Evolutionary conservation across 495 filamentous ascomycete species (phyloP).

Genomic region (Podospora conica): DNA sequence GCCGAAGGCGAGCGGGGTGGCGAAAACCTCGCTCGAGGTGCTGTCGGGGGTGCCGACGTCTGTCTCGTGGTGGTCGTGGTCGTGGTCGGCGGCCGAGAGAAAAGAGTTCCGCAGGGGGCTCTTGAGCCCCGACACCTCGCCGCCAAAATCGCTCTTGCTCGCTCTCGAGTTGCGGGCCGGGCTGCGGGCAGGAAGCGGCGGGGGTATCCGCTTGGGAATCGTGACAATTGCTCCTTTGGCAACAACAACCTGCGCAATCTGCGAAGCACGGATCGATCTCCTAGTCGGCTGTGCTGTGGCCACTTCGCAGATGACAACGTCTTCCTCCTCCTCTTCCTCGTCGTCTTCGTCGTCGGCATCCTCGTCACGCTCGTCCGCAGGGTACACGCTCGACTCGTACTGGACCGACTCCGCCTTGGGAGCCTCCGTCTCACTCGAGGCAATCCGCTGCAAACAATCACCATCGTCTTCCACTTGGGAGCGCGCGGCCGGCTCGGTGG

Average conservation of each 20-base stretch:
- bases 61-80: constrained; percentile 1
- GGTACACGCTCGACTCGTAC: neutral
- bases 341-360: constrained; percentile 42
- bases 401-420: neutral
- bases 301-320: constrained; percentile 48
- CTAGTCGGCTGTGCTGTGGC: constrained; percentile 43
- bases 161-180: constrained; percentile 44
- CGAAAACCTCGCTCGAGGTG: constrained; percentile 10
- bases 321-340: constrained; percentile 40
- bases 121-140: constrained; percentile 25
- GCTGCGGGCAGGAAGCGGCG: constrained; percentile 57
- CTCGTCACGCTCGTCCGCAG: constrained; percentile 26
- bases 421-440: neutral
- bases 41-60: constrained; percentile 10
- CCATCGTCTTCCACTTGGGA: neutral
- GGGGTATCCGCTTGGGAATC: constrained; percentile 64
- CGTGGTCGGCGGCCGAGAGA: constrained; percentile 15
- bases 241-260: constrained; percentile 36
- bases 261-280: constrained; percentile 46
- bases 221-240: constrained; percentile 59
- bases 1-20: constrained; percentile 1
- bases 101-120: constrained; percentile 31
- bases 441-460: neutral
- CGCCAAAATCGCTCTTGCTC: constrained; percentile 31
- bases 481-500: constrained; percentile 7